Base-by-base conservation (phyloP, 1,139 yeast genomes). In the Blastobotrys raffinosifermentans region DNA sequence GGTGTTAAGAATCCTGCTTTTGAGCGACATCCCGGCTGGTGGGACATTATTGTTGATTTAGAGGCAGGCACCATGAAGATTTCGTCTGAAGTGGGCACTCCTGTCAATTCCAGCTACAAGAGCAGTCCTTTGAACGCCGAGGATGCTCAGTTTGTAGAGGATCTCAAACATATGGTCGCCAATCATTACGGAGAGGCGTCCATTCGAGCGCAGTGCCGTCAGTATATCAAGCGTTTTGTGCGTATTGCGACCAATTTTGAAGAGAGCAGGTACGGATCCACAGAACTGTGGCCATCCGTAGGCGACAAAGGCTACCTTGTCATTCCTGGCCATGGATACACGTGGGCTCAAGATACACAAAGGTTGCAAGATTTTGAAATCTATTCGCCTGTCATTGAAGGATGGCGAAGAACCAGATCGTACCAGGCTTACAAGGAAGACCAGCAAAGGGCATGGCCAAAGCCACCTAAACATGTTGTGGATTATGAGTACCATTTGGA, bases 1-100 rank as follows among this genome's bases (percentile, higher is more conserved):
- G 84, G 84, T 8, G 79, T 80, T 34, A 76, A 77, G 46, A 77
- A 78, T 55, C 81, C 82, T 9, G 76, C 80, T 38, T 77, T 77
- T 61, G 75, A 74, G 45, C 55, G 54, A 35, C 78, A 75, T 49
- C 76, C 77, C 29, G 65, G 64, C 9, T 63, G 69, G 66, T 77
- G 81, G 80, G 84, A 77, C 50, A 57, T 77, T 15, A 55, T 77
- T 36, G 72, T 75, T 44, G 81, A 77, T 51, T 58, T 77, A 43
- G 82, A 77, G 47, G 48, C 57, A 18, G 47, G 52, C 58, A 35
- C 72, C 60, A 54, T 76, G 70, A 59, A 63, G 64, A 48, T 64
- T 47, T 54, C 60, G 1, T 48, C 52, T 3, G 54, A 51, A 3
- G 50, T 55, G 18, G 53, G 51, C 10, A 33, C 44, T 4, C 34